Percentiles rank a stretch among this genome's conserved stretches.
Conservation (phyloP, 2,329 filamentous ascomycete genomes). For the Metarhizium anisopliae region DNA sequence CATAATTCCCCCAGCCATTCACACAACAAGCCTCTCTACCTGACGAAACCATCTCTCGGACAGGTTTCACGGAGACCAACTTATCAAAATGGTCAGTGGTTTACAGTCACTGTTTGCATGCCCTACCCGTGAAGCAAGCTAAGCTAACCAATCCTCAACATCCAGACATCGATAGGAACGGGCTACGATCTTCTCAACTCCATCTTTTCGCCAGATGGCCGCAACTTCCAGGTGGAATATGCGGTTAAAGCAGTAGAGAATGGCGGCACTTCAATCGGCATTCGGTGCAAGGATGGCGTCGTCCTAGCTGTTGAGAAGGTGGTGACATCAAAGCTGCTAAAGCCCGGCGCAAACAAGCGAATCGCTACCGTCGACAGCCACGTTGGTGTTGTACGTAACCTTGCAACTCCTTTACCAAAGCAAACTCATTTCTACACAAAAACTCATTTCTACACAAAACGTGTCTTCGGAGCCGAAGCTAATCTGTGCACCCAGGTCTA, state of each 20-base stretch:
- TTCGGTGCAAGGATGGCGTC: constrained; percentile 94
- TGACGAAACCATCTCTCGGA: neutral
- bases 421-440: no score
- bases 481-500: constrained; percentile 59
- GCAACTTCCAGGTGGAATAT: constrained; percentile 99
- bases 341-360: constrained; percentile 91
- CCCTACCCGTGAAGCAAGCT: neutral
- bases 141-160: constrained; percentile 2
- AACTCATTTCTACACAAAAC: no score
- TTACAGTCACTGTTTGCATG: constrained; percentile 6
- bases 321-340: constrained; percentile 88
- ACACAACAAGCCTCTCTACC: neutral
- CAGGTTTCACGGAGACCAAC: constrained; percentile 1
- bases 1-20: neutral
- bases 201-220: constrained; percentile 97
- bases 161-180: constrained; percentile 98
- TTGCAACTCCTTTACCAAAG: neutral
- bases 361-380: constrained; percentile 93
- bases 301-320: constrained; percentile 96
- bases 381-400: constrained; percentile 70
- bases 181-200: constrained; percentile 99
- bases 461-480: neutral
- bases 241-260: constrained; percentile 98
- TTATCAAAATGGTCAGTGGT: constrained; percentile 11
- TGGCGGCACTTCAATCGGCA: constrained; percentile 90